A percentile compares a stretch with the other conserved stretches of the same genome.
These are phyloP conservation scores for Apophysomyces variabilis DNA, from an alignment of 371 early-diverging fungal species.

Conservation along the genomic window DNA sequence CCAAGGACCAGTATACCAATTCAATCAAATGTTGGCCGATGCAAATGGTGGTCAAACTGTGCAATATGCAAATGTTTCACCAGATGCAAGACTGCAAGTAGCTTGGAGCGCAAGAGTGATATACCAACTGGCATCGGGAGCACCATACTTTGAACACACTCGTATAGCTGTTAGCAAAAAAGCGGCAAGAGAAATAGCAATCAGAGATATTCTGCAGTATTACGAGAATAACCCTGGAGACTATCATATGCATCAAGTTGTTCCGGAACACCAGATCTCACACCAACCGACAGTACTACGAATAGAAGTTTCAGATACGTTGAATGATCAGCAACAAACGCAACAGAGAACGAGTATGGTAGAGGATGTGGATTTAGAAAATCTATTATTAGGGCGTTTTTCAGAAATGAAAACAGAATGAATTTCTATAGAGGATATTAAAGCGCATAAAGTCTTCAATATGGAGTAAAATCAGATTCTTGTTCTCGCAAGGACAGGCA, in stretches of 20 bases:
- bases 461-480: too few relatives aligned
- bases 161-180: neutral
- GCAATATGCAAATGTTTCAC: neutral
- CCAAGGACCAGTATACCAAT: neutral
- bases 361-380: neutral
- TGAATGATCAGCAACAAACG: neutral
- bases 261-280: neutral
- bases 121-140: neutral
- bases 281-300: neutral
- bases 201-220: neutral
- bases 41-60: neutral
- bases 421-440: too few relatives aligned
- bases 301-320: neutral
- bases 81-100: neutral
- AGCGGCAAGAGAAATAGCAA: conserved; percentile 1
- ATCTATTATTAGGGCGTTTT: neutral
- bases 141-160: conserved; percentile 6
- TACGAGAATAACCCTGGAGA: conserved; percentile 6
- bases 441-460: too few relatives aligned
- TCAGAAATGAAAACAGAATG: neutral
- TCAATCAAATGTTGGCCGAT: neutral
- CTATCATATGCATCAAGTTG: neutral
- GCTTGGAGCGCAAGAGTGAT: neutral
- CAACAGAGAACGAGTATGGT: neutral
- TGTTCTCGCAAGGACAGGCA: too few relatives aligned